Evolutionary conservation across 2,329 filamentous ascomycete genomes (phyloP), one percentile per base, ranked within the genome.

Genomic region (Aspergillus fijiensis): DNA sequence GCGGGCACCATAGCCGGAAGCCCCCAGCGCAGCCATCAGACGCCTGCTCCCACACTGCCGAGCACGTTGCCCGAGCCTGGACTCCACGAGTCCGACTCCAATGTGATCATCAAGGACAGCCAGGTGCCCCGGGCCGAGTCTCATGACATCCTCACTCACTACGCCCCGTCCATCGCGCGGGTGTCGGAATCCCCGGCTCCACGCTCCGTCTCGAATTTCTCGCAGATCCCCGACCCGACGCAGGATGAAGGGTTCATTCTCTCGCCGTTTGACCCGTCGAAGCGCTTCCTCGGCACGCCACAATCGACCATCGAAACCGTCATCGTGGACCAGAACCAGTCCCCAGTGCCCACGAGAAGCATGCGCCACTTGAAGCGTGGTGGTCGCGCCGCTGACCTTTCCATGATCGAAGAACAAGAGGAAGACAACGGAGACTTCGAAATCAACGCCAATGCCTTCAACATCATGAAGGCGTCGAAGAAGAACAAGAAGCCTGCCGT

Each of bases 1-100:
- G 90, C 90, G 5, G 91, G 91, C 12, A 96, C 92, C 1, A 89
- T 97, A 86, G 92, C 90, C 51, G 87, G 85, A 42, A 80, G 81
- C 60, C 77, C 82, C 52, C 72, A 73, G 2, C 74, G 75, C 16
- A 72, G 67, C 16, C 70, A 82, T 60, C 75, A 80, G 63, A 81
- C 16, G 39, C 39, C 84, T 62, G 84, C 83, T 10, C 65, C 84
- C 10, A 77, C 79, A 21, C 81, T 85, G 49, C 74, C 66, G 1
- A 66, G 68, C 45, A 69, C 72, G 3, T 70, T 85, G 21, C 82
- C 84, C n/a, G 80, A 82, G 14, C 84, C 83, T 25, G 74, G 75
- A 10, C 71, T 87, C 72, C 86, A 85, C 1, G 84, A 87, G 61
- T 84, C 82, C 23, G 84, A 88, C 65, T 85, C 87, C 33, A 85